phyloP scores from a whole-genome alignment of 1,284 basidiomycete species.

The Cryptococcus jaspeensis region DNA sequence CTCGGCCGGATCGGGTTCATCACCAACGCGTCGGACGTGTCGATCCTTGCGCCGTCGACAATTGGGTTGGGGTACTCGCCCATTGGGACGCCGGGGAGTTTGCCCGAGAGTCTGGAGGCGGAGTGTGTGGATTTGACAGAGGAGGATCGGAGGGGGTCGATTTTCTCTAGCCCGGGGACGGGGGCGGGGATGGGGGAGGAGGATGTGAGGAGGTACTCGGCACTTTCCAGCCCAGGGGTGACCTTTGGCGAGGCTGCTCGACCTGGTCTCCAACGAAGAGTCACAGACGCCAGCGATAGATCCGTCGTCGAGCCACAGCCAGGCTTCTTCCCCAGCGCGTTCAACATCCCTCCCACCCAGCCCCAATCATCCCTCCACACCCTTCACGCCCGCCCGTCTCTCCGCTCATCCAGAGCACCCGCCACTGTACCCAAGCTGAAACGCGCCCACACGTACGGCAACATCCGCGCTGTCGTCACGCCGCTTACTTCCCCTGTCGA shows the following conservation, averaged over 20 bases:
- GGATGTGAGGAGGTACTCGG: too few relatives aligned
- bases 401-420: conserved; percentile 10
- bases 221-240: too few relatives aligned
- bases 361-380: not conserved
- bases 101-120: conserved; percentile 23
- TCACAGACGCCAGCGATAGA: not conserved
- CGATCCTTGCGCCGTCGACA: conserved; percentile 22
- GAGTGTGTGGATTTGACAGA: conserved; percentile 29
- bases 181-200: not conserved
- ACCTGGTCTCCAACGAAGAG: too few relatives aligned
- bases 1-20: not conserved
- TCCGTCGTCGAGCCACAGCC: not conserved
- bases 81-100: conserved; percentile 14
- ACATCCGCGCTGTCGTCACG: not conserved
- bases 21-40: conserved; percentile 12
- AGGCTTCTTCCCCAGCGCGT: conserved; percentile 10
- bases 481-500: too few relatives aligned
- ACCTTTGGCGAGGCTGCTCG: too few relatives aligned
- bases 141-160: not conserved
- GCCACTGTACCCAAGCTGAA: conserved; percentile 10
- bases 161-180: too few relatives aligned
- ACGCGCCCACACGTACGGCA: conserved; percentile 14
- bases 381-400: conserved; percentile 3
- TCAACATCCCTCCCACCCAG: conserved; percentile 15
- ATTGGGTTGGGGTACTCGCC: conserved; percentile 22